A percentile compares a stretch with the other conserved stretches of the same genome.
These are phyloP conservation scores for Coemansia sp. DNA, from an alignment of 192 early-diverging fungal genomes.

Conservation along the genomic window DNA sequence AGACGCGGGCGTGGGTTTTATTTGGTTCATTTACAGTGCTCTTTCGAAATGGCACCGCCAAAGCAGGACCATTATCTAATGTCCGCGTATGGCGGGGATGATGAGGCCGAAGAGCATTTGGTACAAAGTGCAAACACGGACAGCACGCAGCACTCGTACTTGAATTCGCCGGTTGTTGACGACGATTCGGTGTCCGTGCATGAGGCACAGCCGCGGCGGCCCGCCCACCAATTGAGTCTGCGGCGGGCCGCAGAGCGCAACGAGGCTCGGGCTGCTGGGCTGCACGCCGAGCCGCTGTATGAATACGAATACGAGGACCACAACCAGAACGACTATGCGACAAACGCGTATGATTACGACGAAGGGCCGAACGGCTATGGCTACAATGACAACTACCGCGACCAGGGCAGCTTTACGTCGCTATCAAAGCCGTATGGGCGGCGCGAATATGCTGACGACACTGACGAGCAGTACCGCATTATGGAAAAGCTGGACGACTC, in stretches of 20 bases:
- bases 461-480: conserved; percentile 27
- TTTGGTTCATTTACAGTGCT: background rate
- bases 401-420: conserved; percentile 27
- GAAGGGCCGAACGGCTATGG: conserved; percentile 29
- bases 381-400: conserved; percentile 31
- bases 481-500: conserved; percentile 52
- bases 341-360: conserved; percentile 11
- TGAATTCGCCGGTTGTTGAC: conserved; percentile 47
- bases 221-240: conserved; percentile 42
- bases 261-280: conserved; percentile 16
- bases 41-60: conserved; percentile 11
- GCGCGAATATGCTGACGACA: conserved; percentile 7
- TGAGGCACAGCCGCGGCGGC: conserved; percentile 29
- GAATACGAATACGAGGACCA: too few species aligned
- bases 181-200: conserved; percentile 46
- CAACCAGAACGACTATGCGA: too few species aligned
- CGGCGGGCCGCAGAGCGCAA: conserved; percentile 41
- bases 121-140: conserved; percentile 18
- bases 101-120: conserved; percentile 36
- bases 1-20: background rate
- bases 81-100: conserved; percentile 44
- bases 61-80: conserved; percentile 33
- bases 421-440: conserved; percentile 36
- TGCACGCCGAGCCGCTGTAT: background rate
- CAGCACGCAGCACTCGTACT: conserved; percentile 33